These are phyloP conservation scores for Vigna trinervia DNA, from an alignment of 306 rosid genomes.

Conservation along the genomic window DNA sequence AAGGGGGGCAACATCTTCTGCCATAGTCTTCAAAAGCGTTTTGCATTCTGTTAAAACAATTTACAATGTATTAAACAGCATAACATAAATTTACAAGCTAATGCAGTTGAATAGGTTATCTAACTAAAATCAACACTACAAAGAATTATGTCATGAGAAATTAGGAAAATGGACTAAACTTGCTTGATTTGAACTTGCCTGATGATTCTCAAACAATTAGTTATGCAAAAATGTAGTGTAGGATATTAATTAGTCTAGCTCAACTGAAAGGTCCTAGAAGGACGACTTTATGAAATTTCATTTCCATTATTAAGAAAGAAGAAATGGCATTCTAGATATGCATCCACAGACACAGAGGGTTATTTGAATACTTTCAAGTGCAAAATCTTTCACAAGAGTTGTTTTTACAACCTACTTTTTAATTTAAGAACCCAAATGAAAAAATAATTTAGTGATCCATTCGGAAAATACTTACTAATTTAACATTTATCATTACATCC, in stretches of 20 bases:
- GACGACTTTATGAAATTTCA: background rate
- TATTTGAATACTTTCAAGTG: too few species aligned
- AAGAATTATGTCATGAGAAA: background rate
- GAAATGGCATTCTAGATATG: too few species aligned
- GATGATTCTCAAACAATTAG: constrained; percentile 4
- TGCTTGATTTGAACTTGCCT: background rate
- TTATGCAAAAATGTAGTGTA: constrained; percentile 5
- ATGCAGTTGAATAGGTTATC: background rate
- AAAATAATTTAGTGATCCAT: too few species aligned
- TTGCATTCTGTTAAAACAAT: constrained; percentile 61
- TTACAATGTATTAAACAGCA: constrained; percentile 12
- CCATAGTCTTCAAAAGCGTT: constrained; percentile 63
- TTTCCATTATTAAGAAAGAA: too few species aligned
- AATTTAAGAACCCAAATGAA: too few species aligned
- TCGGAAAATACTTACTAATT: too few species aligned
- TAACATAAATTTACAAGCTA: background rate
- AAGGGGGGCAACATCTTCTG: constrained; percentile 65
- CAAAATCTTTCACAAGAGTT: too few species aligned
- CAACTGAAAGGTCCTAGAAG: background rate
- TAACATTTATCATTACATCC: too few species aligned
- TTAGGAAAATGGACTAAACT: background rate
- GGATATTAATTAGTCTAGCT: background rate
- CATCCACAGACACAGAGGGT: too few species aligned
- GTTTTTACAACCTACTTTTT: too few species aligned
- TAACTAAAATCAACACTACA: background rate